These are phyloP conservation scores for Orbilia brochopaga DNA, from an alignment of 2,329 filamentous ascomycete species.

Conservation along the genomic window DNA sequence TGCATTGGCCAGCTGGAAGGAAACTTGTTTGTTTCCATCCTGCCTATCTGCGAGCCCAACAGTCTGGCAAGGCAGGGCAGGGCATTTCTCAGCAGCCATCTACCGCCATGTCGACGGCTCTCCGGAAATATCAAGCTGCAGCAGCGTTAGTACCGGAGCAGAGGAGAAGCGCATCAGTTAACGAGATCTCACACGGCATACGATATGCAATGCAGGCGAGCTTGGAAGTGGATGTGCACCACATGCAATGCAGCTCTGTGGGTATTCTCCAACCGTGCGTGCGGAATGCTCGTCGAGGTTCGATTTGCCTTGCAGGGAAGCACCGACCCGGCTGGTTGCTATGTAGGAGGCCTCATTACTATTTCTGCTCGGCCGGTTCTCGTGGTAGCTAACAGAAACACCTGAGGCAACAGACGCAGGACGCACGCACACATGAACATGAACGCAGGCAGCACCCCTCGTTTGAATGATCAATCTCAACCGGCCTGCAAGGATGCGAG, in stretches of 20 bases:
- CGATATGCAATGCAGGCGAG: not conserved
- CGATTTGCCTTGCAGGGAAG: constrained; percentile 2
- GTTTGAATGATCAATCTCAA: not conserved
- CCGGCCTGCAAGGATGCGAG: not conserved
- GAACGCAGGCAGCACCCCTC: not conserved
- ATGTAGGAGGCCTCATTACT: not conserved
- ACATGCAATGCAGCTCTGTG: not conserved
- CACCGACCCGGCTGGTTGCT: not conserved
- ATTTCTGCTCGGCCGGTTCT: too few relatives aligned
- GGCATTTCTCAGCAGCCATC: constrained; percentile 3
- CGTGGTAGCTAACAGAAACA: not conserved
- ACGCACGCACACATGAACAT: too few relatives aligned
- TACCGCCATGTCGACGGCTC: not conserved
- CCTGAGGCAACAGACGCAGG: not conserved
- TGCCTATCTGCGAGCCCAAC: too few relatives aligned
- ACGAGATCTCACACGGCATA: constrained; percentile 3
- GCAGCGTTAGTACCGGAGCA: not conserved
- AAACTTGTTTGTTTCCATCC: not conserved
- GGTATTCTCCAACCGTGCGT: constrained; percentile 5
- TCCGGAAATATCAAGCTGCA: constrained; percentile 10
- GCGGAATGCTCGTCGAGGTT: not conserved
- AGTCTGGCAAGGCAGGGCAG: not conserved
- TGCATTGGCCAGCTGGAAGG: constrained; percentile 3
- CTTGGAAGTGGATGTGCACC: too few relatives aligned
- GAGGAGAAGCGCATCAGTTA: not conserved